Evolutionary conservation across 1,139 yeast genomes (phyloP), one percentile per base, ranked within the genome.

Genomic region (Pichia sp.): DNA sequence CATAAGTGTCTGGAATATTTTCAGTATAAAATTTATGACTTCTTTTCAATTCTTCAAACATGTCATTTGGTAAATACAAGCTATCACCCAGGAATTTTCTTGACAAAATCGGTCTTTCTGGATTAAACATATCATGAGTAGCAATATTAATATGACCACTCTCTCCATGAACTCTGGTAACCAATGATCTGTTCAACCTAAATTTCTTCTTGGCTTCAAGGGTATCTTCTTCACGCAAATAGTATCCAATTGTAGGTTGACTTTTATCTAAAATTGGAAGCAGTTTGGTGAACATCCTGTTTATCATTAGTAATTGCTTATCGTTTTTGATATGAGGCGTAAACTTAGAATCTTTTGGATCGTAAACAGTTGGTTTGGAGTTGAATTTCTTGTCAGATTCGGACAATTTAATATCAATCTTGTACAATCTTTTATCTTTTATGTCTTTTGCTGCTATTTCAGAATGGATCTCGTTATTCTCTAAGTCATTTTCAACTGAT

Each of bases 11-110:
- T 2, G 84, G 82, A 29, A 83, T 60, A 29, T 67, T 63, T 2
- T 67, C 66, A 32, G 81, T 75, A 36, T 78, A 81, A 37, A 62
- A 59, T 9, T 58, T 53, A 62, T 86, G 95, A 11, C 81, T 71
- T 23, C 58, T 55, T 37, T 65, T 67, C 66, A 85, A 65, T 43
- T 70, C 68, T 2, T 57, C 56, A 29, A 74, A 62, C 52, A 81
- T 80, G 0, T 64, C 65, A 0, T 61, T 61, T 7, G 73, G 67
- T 33, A 86, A 62, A 50, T 77, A 75, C 36, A 84, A 65, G 53
- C 79, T 80, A 29, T 70, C 63, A 4, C 70, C 65, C 35, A 83
- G 63, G 54, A 72, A 79, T 27, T 70, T 67, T 51, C 81, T 77
- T 27, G 71, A 61, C 44, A 69, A 58, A 0, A 60, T 54, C 0